These are phyloP conservation scores for Pichia inconspicua DNA, from an alignment of 1,139 yeast genomes.

Conservation along the genomic window DNA sequence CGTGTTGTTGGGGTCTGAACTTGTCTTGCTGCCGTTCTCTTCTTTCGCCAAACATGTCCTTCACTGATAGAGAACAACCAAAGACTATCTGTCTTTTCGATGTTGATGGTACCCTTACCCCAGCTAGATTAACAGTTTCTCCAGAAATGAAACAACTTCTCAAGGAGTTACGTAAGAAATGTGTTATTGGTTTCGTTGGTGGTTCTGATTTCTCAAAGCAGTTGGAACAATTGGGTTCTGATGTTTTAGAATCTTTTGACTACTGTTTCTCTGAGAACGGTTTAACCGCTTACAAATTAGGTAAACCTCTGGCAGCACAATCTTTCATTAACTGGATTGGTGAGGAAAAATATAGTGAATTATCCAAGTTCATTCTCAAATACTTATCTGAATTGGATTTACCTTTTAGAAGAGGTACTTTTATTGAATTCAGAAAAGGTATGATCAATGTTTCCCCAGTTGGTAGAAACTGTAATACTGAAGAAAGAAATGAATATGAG, in stretches of 20 bases:
- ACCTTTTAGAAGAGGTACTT: slow-evolving; percentile 96
- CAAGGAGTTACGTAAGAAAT: slow-evolving; percentile 74
- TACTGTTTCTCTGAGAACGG: slow-evolving; percentile 98
- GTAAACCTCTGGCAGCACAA: slow-evolving; percentile 82
- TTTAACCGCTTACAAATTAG: slow-evolving; percentile 89
- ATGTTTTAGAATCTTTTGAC: slow-evolving; percentile 75
- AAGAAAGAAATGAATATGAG: slow-evolving; percentile 90
- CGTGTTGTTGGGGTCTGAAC: not conserved
- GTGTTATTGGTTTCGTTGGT: slow-evolving; percentile 95
- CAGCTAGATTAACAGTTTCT: slow-evolving; percentile 81
- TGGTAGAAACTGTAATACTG: slow-evolving; percentile 94
- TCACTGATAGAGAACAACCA: slow-evolving; percentile 46
- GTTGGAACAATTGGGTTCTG: slow-evolving; percentile 86
- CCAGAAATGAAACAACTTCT: slow-evolving; percentile 73
- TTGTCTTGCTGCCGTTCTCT: not conserved
- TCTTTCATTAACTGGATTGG: slow-evolving; percentile 95
- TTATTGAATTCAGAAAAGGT: slow-evolving; percentile 97
- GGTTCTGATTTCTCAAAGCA: slow-evolving; percentile 94
- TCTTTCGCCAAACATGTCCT: slow-evolving; percentile 34
- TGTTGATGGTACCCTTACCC: slow-evolving; percentile 97
- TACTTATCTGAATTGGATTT: slow-evolving; percentile 81
- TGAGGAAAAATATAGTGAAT: slow-evolving; percentile 84
- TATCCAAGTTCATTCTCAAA: slow-evolving; percentile 75
- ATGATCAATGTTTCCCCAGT: slow-evolving; percentile 97
- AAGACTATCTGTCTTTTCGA: slow-evolving; percentile 77